Evolutionary conservation across 495 filamentous ascomycete genomes (phyloP), one percentile per base, ranked within the genome.

Genomic region (Penicillium lagena): DNA sequence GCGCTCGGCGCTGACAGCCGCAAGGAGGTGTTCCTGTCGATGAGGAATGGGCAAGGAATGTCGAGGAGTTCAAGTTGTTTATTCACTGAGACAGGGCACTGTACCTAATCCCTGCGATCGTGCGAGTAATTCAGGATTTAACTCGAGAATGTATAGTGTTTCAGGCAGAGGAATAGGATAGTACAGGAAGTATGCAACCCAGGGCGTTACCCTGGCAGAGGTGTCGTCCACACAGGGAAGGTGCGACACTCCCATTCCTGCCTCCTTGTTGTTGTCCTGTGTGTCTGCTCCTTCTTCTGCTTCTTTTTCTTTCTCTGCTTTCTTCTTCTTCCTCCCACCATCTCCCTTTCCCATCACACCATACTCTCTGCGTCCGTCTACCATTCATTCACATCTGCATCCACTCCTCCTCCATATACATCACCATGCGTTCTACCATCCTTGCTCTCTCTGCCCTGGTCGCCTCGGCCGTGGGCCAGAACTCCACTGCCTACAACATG

Each of bases 391-490:
- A 31, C 46, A 45, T 27, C 28, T 28, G 22, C 37, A 35, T 33
- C 41, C 15, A 48, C 32, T 9, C 35, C 41, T 44, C 39, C 45
- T 22, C 17, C 33, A 47, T 39, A 39, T 42, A 42, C 55, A 22
- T 22, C 22, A 65, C 40, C 49, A 70, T 70, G 67, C 50, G 56
- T 42, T 50, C 60, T 42, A 51, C 57, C 29, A 40, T 59, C 32
- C 46, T 65, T n/a, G 49, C 67, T 47, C 45, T 73, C 46, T 60
- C 65, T 14, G 39, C 59, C 32, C 45, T 71, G n/a, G 56, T 54
- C 13, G 58, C 56, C 29, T 46, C 58, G 29, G 60, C 54, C 39
- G 47, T 62, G 15, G 59, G 48, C 29, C 40, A 41, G 22, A 61
- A 61, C 40, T 52, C 54, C 32, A 47, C 47, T 41, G 51, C 58